A percentile compares a stretch with the other conserved stretches of the same genome.
These are phyloP conservation scores for Knufia fluminis DNA, from an alignment of 2,329 filamentous ascomycete species.

Conservation along the genomic window DNA sequence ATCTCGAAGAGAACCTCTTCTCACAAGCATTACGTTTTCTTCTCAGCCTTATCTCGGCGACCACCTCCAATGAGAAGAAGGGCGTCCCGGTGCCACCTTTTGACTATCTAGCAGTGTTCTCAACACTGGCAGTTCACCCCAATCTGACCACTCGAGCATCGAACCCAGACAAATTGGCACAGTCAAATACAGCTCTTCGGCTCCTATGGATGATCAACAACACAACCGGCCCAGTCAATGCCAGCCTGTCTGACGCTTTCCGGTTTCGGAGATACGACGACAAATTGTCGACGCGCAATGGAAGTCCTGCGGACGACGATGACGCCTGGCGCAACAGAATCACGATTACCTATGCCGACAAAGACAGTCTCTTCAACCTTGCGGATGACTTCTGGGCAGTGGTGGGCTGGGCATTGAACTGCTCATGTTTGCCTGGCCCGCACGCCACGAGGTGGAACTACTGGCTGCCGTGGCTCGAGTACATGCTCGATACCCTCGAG, in stretches of 20 bases:
- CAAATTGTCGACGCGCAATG: constrained; percentile 6
- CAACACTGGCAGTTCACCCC: constrained; percentile 75
- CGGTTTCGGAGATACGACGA: constrained; percentile 43
- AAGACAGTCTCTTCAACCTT: constrained; percentile 61
- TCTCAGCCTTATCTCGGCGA: constrained; percentile 50
- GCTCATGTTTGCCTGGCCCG: constrained; percentile 53
- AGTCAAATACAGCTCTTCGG: constrained; percentile 57
- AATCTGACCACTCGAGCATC: constrained; percentile 63
- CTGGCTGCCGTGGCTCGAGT: constrained; percentile 72
- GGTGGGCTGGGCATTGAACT: constrained; percentile 89
- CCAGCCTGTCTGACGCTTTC: constrained; percentile 64
- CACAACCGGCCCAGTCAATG: constrained; percentile 59
- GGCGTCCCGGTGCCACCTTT: constrained; percentile 59
- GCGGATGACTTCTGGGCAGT: constrained; percentile 83
- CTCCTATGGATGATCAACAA: constrained; percentile 61
- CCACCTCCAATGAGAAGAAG: constrained; percentile 27
- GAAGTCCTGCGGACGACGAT: constrained; percentile 18
- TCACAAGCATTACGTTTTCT: constrained; percentile 55
- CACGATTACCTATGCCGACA: constrained; percentile 51
- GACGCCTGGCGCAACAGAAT: constrained; percentile 44
- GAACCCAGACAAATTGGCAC: constrained; percentile 50
- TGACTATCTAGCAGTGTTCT: constrained; percentile 66
- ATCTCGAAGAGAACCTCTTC: constrained; percentile 68
- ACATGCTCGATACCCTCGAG: constrained; percentile 47
- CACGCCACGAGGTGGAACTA: constrained; percentile 58